These are phyloP conservation scores for Jasminum sambac DNA, from an alignment of 257 asterid species.

Conservation along the genomic window DNA sequence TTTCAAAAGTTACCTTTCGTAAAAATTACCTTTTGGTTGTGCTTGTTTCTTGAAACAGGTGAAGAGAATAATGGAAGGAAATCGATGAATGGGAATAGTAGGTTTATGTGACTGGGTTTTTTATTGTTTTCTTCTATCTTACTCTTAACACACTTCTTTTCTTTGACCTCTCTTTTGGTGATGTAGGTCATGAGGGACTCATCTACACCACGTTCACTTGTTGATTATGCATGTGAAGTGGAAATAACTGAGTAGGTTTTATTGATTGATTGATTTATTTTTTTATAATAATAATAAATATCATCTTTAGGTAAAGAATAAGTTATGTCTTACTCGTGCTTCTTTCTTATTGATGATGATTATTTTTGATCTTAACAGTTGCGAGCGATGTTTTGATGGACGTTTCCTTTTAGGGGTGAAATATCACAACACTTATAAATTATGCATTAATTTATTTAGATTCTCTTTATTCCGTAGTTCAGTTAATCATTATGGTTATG, in stretches of 20 bases:
- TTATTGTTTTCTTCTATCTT: conserved; percentile 7
- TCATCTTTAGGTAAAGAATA: neutral
- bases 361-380: conserved; percentile 51
- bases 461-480: conserved; percentile 16
- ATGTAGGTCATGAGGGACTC: conserved; percentile 71
- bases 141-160: conserved; percentile 1
- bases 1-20: neutral
- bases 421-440: conserved; percentile 6
- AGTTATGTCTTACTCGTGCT: conserved; percentile 16
- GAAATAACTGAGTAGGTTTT: conserved; percentile 87
- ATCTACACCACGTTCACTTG: conserved; percentile 66
- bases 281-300: conserved; percentile 3
- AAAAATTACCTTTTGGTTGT: conserved; percentile 8
- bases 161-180: conserved; percentile 28
- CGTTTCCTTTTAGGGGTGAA: conserved; percentile 97
- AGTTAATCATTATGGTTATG: conserved; percentile 19
- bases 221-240: conserved; percentile 96
- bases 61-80: conserved; percentile 98
- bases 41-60: conserved; percentile 66
- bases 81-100: conserved; percentile 98
- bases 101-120: neutral
- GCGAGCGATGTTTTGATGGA: conserved; percentile 98
- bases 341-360: conserved; percentile 29
- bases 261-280: conserved; percentile 20
- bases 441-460: conserved; percentile 4